phyloP scores from a whole-genome alignment of 352 stramenopile genomes.

The Pythium insidiosum region DNA sequence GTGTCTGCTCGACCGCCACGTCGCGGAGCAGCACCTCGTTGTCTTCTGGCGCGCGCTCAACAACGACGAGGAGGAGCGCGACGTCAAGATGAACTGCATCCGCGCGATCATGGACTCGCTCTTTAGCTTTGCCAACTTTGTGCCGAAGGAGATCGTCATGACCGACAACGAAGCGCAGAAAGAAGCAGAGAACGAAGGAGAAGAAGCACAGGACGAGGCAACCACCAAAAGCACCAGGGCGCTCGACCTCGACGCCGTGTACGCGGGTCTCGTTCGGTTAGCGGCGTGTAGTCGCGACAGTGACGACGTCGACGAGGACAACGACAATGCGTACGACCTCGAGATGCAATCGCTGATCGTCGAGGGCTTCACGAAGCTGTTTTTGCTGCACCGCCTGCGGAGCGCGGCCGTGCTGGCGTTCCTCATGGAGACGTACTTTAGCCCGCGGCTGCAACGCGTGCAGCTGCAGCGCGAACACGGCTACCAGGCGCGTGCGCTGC shows the following conservation, averaged over 20 bases:
- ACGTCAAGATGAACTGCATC: conserved; percentile 74
- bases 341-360: conserved; percentile 70
- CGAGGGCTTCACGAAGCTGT: conserved; percentile 68
- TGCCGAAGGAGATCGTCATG: conserved; percentile 34
- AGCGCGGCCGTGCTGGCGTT: conserved; percentile 50
- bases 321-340: no score
- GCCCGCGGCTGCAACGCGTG: conserved; percentile 41
- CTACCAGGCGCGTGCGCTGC: conserved; percentile 52
- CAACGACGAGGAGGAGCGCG: conserved; percentile 67
- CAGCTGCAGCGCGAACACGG: conserved; percentile 43
- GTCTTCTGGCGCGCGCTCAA: conserved; percentile 77
- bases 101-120: conserved; percentile 61
- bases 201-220: conserved; percentile 1
- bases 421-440: conserved; percentile 70
- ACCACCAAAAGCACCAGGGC: conserved; percentile 16
- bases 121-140: conserved; percentile 51
- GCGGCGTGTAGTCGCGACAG: conserved; percentile 28
- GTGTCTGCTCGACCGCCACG: conserved; percentile 57
- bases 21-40: conserved; percentile 60
- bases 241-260: conserved; percentile 48
- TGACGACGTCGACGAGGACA: no score
- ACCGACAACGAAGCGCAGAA: conserved; percentile 19
- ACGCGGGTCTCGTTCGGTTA: conserved; percentile 46
- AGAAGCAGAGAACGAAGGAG: conserved; percentile 15
- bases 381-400: conserved; percentile 64